Base-by-base conservation (phyloP, 1,139 yeast genomes). In the Blastobotrys ciferrii region DNA sequence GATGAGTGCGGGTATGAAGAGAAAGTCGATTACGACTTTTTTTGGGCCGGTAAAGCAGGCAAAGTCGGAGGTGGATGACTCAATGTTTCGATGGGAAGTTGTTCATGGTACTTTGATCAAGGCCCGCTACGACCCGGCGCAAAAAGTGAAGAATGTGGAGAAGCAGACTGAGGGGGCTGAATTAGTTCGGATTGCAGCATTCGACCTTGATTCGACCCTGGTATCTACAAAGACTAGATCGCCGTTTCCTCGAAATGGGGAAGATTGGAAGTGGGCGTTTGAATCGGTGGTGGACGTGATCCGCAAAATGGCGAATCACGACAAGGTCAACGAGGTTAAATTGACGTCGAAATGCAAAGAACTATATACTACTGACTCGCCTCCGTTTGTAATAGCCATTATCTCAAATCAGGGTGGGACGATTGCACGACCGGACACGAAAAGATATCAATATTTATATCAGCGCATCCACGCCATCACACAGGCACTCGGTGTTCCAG, bases 331-430 rank as follows among this genome's bases (percentile, higher is more conserved):
- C 11, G 45, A 20, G 14, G 36, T 17, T n/a, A 37, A 31, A 13
- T 11, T 37, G 4, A 32, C 33, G 1, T 17, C 11, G 32, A 18
- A 25, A 9, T 13, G 32, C n/a, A 38, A 20, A 32, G 47, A 36
- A 13, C 28, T 36, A 15, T 23, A 5, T 9, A 9, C 9, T 9
- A 23, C 28, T 23, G 28, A 9, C 28, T 9, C 25, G 17, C 25
- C 13, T 3, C 40, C 25, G 30, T 33, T 15, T 23, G 28, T 33
- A 14, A 36, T 88, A 3, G 92, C 82, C 12, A 76, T 92, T 1
- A 87, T 92, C 63, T 80, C 97, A 2, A 92, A 92, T 62, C 98
- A 92, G 62, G 96, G 91, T n/a, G 80, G 77, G 0, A 76, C 81
- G 1, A 60, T 75, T 2, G 68, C 70, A 3, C 67, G 70, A 4